Base-by-base conservation (phyloP, 176 grass and related monocot species). In the Oryza brachyantha region DNA sequence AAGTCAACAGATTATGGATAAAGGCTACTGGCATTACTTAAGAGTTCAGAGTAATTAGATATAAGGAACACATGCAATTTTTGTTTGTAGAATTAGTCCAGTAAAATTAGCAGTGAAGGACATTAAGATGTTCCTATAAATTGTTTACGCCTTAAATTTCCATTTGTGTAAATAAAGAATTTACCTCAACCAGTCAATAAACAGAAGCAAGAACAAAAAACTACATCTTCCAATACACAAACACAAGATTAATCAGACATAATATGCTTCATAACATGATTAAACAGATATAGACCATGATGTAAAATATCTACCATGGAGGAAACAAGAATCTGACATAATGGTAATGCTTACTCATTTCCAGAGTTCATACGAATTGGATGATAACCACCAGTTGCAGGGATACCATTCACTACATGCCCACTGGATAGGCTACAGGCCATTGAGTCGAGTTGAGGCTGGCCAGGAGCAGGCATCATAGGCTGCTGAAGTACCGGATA, bases 401-500 rank as follows among this genome's bases (percentile, higher is more conserved):
- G 96, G 50, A 99, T 93, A 26, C 96, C 96, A 40, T 99, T 93
- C 67, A 89, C 96, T 48, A 96, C 81, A 89, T 93, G 92, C 89
- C 92, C 90, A 25, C 81, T 87, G 48, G 96, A 91, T 67, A 95
- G 22, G 58, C 91, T 89, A 65, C 91, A 88, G 61, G 75, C 69
- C 85, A 93, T 88, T 3, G 88, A 77, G 35, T 96, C 96, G 64
- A 91, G 67, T 52, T 96, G 90, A 75, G 96, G 86, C 26, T 90
- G 90, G 59, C 92, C 78, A 2, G 90, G 74, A 79, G 86, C 79
- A 78, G 84, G 86, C 63, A 99, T 93, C n/a, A 80, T 72, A 85
- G 88, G 88, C 50, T 99, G 96, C 66, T 93, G 92, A 75, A 99
- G 80, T 77, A 99, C 86, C 40, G 96, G 96, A 76, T 99, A 99